A percentile compares a stretch with the other conserved stretches of the same genome.
Conservation (phyloP, 306 rosid species). For the Glycyrrhiza uralensis region DNA sequence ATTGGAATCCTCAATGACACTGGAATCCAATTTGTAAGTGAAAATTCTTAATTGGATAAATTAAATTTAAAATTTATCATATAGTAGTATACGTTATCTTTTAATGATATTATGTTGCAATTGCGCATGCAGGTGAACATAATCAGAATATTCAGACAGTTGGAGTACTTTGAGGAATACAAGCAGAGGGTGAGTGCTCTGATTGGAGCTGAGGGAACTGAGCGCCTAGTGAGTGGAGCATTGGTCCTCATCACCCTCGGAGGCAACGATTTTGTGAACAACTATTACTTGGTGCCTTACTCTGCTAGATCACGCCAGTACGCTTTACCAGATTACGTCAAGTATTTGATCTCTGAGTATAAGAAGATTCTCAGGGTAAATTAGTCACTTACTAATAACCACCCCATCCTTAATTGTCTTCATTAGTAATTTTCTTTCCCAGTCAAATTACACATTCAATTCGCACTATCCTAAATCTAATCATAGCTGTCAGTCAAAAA, state of each 20-base stretch:
- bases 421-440: too few species aligned
- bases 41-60: too few species aligned
- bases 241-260: constrained; percentile 68
- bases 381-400: not conserved
- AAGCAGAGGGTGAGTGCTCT: constrained; percentile 50
- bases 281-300: constrained; percentile 69
- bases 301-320: constrained; percentile 81
- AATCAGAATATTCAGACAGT: constrained; percentile 60
- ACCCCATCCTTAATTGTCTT: not conserved
- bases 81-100: too few species aligned
- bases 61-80: too few species aligned
- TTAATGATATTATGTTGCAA: not conserved
- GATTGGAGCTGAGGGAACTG: constrained; percentile 40
- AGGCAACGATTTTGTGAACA: constrained; percentile 88
- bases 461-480: too few species aligned
- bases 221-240: constrained; percentile 42
- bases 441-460: not conserved
- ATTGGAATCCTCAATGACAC: constrained; percentile 92
- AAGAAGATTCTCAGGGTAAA: constrained; percentile 51
- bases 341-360: constrained; percentile 54
- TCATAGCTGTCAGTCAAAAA: not conserved
- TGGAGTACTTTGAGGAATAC: constrained; percentile 51
- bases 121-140: constrained; percentile 54
- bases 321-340: constrained; percentile 56
- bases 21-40: constrained; percentile 74